Evolutionary conservation across 306 rosid genomes (phyloP).

Genomic region (Psophocarpus tetragonolobus): DNA sequence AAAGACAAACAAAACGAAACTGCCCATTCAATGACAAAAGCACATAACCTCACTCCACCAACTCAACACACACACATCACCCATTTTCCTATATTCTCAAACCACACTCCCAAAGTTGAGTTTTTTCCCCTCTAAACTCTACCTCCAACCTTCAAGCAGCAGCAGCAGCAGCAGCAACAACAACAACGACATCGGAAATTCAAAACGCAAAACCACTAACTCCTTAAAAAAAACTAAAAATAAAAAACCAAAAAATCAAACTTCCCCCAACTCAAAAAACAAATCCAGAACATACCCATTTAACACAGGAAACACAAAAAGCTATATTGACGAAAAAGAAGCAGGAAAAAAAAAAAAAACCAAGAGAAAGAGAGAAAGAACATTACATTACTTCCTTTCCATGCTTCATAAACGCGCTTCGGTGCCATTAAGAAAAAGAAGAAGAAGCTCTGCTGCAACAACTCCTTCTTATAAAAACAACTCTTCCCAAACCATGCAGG

Average conservation of each 20-base stretch:
- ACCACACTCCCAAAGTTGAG: background rate
- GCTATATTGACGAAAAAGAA: background rate
- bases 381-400: conserved; percentile 95
- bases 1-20: background rate
- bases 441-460: conserved; percentile 28
- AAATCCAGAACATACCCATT: conserved; percentile 45
- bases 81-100: conserved; percentile 1
- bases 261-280: background rate
- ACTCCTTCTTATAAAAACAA: conserved; percentile 24
- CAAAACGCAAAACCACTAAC: conserved; percentile 8
- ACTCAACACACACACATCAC: background rate
- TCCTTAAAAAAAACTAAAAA: background rate
- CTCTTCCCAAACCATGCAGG: conserved; percentile 43
- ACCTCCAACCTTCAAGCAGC: conserved; percentile 22
- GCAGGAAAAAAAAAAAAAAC: background rate
- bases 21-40: background rate
- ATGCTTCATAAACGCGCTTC: conserved; percentile 82
- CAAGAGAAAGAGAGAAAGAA: background rate
- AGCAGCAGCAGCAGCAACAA: conserved; percentile 18
- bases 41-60: conserved; percentile 20
- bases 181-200: conserved; percentile 8
- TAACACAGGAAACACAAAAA: conserved; percentile 27
- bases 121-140: too few relatives aligned
- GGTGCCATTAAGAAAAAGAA: conserved; percentile 58
- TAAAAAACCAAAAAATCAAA: background rate